Evolutionary conservation across 2,329 filamentous ascomycete genomes (phyloP).

Genomic region (Monascus ruber): DNA sequence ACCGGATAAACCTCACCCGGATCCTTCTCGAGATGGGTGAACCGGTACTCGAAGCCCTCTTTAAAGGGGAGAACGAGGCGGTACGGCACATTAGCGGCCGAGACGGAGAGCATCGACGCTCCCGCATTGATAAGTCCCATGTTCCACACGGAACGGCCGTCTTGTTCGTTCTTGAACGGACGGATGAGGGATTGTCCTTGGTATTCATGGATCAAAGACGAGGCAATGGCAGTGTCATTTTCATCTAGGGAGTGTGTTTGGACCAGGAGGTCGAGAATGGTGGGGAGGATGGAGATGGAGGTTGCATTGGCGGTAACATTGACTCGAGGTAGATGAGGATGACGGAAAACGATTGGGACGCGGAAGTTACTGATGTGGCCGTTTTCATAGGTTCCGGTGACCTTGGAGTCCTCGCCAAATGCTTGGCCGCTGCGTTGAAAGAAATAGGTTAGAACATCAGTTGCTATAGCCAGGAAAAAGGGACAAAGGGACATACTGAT

Average conservation of each 20-base stretch:
- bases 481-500: slow-evolving; percentile 18
- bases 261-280: slow-evolving; percentile 35
- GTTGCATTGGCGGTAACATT: slow-evolving; percentile 32
- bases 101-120: slow-evolving; percentile 45
- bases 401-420: slow-evolving; percentile 32
- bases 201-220: slow-evolving; percentile 32
- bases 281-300: slow-evolving; percentile 34
- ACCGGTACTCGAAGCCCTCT: slow-evolving; percentile 49
- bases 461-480: background rate
- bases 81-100: slow-evolving; percentile 65
- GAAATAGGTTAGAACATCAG: background rate
- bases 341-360: slow-evolving; percentile 35
- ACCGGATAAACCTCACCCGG: slow-evolving; percentile 21
- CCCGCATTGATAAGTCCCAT: slow-evolving; percentile 24
- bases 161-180: slow-evolving; percentile 16
- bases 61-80: slow-evolving; percentile 61
- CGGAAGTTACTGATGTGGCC: slow-evolving; percentile 35
- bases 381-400: slow-evolving; percentile 35
- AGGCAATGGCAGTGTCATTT: slow-evolving; percentile 23
- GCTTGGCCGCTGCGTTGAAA: slow-evolving; percentile 23
- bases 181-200: slow-evolving; percentile 38
- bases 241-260: slow-evolving; percentile 29
- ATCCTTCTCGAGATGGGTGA: slow-evolving; percentile 23
- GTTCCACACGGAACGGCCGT: slow-evolving; percentile 20
- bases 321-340: slow-evolving; percentile 34